phyloP scores from a whole-genome alignment of 768 basidiomycete species.

The Termitomyces sp. region DNA sequence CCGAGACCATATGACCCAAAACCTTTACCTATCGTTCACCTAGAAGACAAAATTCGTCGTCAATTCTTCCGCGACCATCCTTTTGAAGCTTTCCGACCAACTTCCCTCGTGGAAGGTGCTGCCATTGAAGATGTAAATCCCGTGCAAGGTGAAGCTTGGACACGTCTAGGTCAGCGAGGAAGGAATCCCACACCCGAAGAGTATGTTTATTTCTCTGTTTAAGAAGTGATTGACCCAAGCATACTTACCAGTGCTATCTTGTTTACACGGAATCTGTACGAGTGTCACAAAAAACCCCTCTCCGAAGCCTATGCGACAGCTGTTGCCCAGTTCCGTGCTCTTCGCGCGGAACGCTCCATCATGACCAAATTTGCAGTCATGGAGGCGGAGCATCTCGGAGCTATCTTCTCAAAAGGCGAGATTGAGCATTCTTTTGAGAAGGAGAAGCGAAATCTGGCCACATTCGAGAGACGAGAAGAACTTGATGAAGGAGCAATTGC shows the following conservation, averaged over 20 bases:
- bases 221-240: slow-evolving; percentile 7
- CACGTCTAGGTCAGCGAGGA: slow-evolving; percentile 72
- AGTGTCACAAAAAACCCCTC: slow-evolving; percentile 56
- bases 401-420: slow-evolving; percentile 53
- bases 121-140: slow-evolving; percentile 51
- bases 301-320: slow-evolving; percentile 78
- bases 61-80: slow-evolving; percentile 97
- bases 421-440: slow-evolving; percentile 56
- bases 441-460: slow-evolving; percentile 56
- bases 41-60: slow-evolving; percentile 81
- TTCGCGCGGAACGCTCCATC: slow-evolving; percentile 82
- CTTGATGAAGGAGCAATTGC: slow-evolving; percentile 55
- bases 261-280: slow-evolving; percentile 76
- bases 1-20: slow-evolving; percentile 34
- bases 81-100: slow-evolving; percentile 87
- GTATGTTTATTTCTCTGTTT: slow-evolving; percentile 42
- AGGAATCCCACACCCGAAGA: slow-evolving; percentile 86
- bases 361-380: slow-evolving; percentile 68
- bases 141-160: slow-evolving; percentile 65
- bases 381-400: slow-evolving; percentile 78
- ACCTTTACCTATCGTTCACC: slow-evolving; percentile 63
- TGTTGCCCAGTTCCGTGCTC: slow-evolving; percentile 80
- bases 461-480: slow-evolving; percentile 52
- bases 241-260: slow-evolving; percentile 56
- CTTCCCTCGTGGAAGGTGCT: slow-evolving; percentile 68